Percentiles rank a stretch among this genome's conserved stretches.
These are phyloP conservation scores for Solanum hybrid DNA, from an alignment of 305 asterid genomes.

Conservation along the genomic window DNA sequence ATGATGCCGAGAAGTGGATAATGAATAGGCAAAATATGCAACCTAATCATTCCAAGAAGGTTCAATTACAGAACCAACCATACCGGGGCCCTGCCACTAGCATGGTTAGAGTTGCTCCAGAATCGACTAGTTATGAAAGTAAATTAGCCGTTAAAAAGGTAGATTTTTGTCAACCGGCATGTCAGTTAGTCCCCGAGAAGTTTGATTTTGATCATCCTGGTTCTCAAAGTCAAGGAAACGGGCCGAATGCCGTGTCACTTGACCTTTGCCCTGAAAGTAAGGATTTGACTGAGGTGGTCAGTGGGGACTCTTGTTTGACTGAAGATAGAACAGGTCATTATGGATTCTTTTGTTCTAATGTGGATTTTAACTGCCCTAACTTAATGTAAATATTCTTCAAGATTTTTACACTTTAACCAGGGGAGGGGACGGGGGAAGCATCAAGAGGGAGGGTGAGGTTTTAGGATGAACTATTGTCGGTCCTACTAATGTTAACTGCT, in stretches of 20 bases:
- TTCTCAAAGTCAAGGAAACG: slow-evolving; percentile 28
- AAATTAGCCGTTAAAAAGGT: slow-evolving; percentile 60
- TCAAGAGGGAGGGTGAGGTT: neutral
- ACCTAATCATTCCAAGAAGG: slow-evolving; percentile 41
- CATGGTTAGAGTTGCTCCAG: slow-evolving; percentile 55
- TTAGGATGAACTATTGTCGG: neutral
- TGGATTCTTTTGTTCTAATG: neutral
- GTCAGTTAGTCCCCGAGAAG: slow-evolving; percentile 29
- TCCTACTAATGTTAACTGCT: neutral
- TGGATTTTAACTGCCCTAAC: neutral
- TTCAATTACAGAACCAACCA: slow-evolving; percentile 33
- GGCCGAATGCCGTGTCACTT: slow-evolving; percentile 12
- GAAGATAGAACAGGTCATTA: slow-evolving; percentile 62
- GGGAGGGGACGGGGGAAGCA: neutral
- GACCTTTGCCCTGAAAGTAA: slow-evolving; percentile 51
- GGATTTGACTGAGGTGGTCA: slow-evolving; percentile 55
- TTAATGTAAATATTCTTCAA: neutral
- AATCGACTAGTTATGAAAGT: slow-evolving; percentile 30
- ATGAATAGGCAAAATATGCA: slow-evolving; percentile 59
- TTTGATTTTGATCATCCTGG: slow-evolving; percentile 34
- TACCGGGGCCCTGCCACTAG: slow-evolving; percentile 28
- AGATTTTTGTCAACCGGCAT: slow-evolving; percentile 57
- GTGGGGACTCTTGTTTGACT: slow-evolving; percentile 22
- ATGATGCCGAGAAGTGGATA: slow-evolving; percentile 98
- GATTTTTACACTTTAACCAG: neutral